Evolutionary conservation across 176 grass and related monocot species (phyloP).

Genomic region (Oryza longistaminata): DNA sequence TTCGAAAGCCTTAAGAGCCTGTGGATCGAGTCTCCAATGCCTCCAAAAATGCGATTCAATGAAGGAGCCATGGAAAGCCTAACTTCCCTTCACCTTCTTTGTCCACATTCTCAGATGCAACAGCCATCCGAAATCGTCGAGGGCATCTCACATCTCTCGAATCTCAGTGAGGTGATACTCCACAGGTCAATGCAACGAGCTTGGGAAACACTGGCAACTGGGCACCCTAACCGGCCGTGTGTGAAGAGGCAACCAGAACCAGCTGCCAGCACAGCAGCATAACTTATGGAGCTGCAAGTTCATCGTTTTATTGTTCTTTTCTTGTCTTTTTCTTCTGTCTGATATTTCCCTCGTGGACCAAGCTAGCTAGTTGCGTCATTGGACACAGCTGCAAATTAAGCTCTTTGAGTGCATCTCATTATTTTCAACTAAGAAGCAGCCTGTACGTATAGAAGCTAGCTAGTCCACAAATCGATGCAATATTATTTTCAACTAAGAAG

Average conservation of each 20-base stretch:
- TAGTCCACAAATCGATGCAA: too few species aligned
- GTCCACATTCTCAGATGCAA: background rate
- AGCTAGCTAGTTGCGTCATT: too few species aligned
- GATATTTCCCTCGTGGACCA: too few species aligned
- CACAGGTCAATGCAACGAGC: background rate
- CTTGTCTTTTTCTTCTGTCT: too few species aligned
- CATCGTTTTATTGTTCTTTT: too few species aligned
- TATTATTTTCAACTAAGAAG: too few species aligned
- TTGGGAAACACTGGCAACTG: background rate
- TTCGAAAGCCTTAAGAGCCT: conserved; percentile 26
- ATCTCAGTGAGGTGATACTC: conserved; percentile 30
- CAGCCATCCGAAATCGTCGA: background rate
- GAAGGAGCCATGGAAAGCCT: conserved; percentile 21
- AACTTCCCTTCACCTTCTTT: conserved; percentile 5
- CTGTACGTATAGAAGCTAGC: too few species aligned
- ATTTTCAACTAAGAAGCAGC: too few species aligned
- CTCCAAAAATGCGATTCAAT: conserved; percentile 20
- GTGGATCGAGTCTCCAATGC: conserved; percentile 4
- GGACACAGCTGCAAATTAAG: too few species aligned
- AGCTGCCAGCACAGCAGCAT: background rate
- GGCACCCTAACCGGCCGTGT: background rate
- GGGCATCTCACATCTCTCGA: conserved; percentile 23
- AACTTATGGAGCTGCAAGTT: background rate
- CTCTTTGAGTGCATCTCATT: too few species aligned
- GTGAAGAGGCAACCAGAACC: conserved; percentile 18